These are phyloP conservation scores for Gracilaria vermiculophylla DNA, from an alignment of 23 red algal genomes.

Conservation along the genomic window DNA sequence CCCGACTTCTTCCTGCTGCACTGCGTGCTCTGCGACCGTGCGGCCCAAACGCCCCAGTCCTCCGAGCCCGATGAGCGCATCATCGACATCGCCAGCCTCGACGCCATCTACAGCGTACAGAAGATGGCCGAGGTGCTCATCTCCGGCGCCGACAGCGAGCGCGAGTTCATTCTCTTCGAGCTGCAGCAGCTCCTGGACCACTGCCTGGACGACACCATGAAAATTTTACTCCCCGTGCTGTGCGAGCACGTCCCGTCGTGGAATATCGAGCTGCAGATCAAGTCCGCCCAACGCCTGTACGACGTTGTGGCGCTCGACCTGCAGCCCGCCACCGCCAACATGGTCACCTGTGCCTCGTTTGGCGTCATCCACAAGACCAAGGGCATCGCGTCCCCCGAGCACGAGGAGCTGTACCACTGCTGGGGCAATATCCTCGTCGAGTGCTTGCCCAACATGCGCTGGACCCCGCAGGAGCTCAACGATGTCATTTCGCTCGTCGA, in stretches of 20 bases:
- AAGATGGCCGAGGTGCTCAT: slow-evolving; percentile 85
- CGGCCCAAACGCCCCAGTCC: slow-evolving; percentile 3
- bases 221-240: slow-evolving; percentile 76
- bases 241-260: slow-evolving; percentile 65
- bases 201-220: slow-evolving; percentile 80
- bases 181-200: slow-evolving; percentile 85
- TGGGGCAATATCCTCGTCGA: slow-evolving; percentile 79
- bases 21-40: neutral
- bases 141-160: slow-evolving; percentile 60
- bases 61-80: slow-evolving; percentile 39
- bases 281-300: slow-evolving; percentile 65
- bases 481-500: slow-evolving; percentile 69
- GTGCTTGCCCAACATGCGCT: slow-evolving; percentile 66
- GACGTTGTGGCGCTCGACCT: slow-evolving; percentile 66
- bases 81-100: slow-evolving; percentile 45
- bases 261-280: slow-evolving; percentile 79
- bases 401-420: slow-evolving; percentile 52
- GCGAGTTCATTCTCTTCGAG: slow-evolving; percentile 82
- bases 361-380: slow-evolving; percentile 49
- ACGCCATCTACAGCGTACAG: slow-evolving; percentile 77
- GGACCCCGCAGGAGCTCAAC: slow-evolving; percentile 50
- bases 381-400: slow-evolving; percentile 34
- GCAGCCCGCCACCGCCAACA: slow-evolving; percentile 49
- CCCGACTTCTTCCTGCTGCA: neutral
- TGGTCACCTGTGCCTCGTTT: slow-evolving; percentile 65